phyloP scores from a whole-genome alignment of 2,329 filamentous ascomycete species.

The Penicillium sp. region DNA sequence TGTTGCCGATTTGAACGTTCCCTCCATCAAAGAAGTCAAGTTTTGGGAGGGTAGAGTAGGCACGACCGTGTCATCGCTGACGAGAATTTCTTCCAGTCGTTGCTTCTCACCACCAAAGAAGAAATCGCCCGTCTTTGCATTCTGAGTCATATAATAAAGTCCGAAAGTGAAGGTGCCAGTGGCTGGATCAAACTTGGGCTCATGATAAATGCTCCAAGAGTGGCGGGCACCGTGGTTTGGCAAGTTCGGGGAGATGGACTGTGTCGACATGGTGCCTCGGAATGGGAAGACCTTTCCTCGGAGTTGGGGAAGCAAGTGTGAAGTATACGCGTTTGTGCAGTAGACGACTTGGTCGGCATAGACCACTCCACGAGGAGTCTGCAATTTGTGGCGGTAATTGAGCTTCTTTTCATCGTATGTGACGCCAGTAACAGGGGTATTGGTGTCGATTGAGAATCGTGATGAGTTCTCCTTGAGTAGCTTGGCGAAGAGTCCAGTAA shows the following conservation, averaged over 20 bases:
- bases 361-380: conserved; percentile 54
- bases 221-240: conserved; percentile 9
- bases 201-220: conserved; percentile 14
- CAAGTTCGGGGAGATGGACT: conserved; percentile 1
- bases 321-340: conserved; percentile 12
- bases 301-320: conserved; percentile 51
- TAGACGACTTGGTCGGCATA: conserved; percentile 59
- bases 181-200: conserved; percentile 7
- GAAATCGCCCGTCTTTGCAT: conserved; percentile 13
- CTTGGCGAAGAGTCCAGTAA: conserved; percentile 25
- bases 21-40: conserved; percentile 4
- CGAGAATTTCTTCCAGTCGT: conserved; percentile 9
- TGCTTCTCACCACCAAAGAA: conserved; percentile 14
- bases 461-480: conserved; percentile 22
- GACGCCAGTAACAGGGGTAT: conserved; percentile 28
- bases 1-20: conserved; percentile 7
- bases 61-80: conserved; percentile 12
- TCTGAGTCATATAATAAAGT: conserved; percentile 12
- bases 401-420: background rate
- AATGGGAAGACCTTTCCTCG: conserved; percentile 30
- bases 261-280: conserved; percentile 10
- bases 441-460: conserved; percentile 31
- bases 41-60: background rate
- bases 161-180: conserved; percentile 8
- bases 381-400: conserved; percentile 45